A percentile compares a stretch with the other conserved stretches of the same genome.
phyloP scores from a whole-genome alignment of 2,329 filamentous ascomycete species.

The Beauveria brongniartii region DNA sequence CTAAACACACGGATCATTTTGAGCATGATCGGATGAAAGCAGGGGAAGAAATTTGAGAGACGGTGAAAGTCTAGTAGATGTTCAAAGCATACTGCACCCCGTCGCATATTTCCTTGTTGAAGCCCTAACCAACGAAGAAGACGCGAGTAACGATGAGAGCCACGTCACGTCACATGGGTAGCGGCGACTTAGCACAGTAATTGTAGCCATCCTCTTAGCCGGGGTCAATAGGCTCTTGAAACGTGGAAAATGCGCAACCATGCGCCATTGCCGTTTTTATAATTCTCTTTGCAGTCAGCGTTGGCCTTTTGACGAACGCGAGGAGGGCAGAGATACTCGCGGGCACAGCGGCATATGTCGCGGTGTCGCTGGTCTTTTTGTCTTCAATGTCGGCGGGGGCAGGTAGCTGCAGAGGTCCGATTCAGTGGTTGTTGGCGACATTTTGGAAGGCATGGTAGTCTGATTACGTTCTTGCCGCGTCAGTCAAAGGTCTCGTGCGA shows the following conservation, averaged over 20 bases:
- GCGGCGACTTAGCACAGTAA: too few relatives aligned
- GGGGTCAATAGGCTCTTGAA: not conserved
- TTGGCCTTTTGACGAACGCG: slow-evolving; percentile 13
- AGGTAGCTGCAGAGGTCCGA: not conserved
- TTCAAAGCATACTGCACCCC: too few relatives aligned
- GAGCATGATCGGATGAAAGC: not conserved
- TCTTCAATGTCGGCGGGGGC: not conserved
- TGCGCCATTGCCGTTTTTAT: slow-evolving; percentile 15
- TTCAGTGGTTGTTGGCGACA: too few relatives aligned
- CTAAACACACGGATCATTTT: not conserved
- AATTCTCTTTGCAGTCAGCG: slow-evolving; percentile 13
- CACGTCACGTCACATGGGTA: too few relatives aligned
- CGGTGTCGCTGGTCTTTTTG: not conserved
- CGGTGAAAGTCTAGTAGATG: not conserved
- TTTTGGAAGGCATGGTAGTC: too few relatives aligned
- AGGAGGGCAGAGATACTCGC: slow-evolving; percentile 9
- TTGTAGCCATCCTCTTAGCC: too few relatives aligned
- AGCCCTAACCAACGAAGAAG: too few relatives aligned
- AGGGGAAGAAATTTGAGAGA: not conserved
- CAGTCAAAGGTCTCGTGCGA: too few relatives aligned
- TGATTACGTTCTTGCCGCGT: too few relatives aligned
- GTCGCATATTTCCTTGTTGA: too few relatives aligned
- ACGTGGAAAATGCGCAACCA: not conserved
- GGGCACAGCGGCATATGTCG: slow-evolving; percentile 4
- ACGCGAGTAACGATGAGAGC: too few relatives aligned